Percentiles rank a stretch among this genome's conserved stretches.
Conservation (phyloP, 805 yeast species). For the Nakazawaea peltata region DNA sequence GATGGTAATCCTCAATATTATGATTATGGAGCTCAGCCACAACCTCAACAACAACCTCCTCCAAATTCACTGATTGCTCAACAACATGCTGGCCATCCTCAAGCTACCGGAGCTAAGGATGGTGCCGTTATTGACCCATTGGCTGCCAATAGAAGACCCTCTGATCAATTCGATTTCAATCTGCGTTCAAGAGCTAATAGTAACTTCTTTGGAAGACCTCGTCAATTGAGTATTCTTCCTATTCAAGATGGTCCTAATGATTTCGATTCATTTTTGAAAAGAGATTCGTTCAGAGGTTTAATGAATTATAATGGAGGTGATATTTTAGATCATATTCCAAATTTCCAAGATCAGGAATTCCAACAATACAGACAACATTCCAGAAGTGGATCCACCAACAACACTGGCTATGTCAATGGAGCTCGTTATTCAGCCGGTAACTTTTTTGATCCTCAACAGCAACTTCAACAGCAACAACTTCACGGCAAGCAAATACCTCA, state of each 20-base stretch:
- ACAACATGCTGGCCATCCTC: constrained; percentile 1
- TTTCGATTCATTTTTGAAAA: constrained; percentile 26
- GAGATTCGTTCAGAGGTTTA: constrained; percentile 23
- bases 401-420: neutral
- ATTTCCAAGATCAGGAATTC: constrained; percentile 14
- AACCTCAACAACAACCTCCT: constrained; percentile 1
- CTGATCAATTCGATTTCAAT: constrained; percentile 40
- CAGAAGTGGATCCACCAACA: constrained; percentile 5
- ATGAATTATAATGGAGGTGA: constrained; percentile 21
- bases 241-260: constrained; percentile 20
- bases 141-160: constrained; percentile 29
- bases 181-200: constrained; percentile 20
- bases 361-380: constrained; percentile 9
- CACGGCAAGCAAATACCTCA: constrained; percentile 10
- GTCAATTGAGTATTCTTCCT: constrained; percentile 23
- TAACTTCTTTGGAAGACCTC: constrained; percentile 17
- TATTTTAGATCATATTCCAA: constrained; percentile 19
- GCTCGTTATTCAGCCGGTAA: constrained; percentile 4
- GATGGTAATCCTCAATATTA: constrained; percentile 7
- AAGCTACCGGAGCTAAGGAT: constrained; percentile 1
- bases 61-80: neutral
- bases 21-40: constrained; percentile 2
- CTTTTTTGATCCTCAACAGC: constrained; percentile 6
- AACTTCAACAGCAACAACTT: constrained; percentile 6
- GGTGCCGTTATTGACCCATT: constrained; percentile 15